phyloP scores from a whole-genome alignment of 345 rosid genomes.

The Gossypium anomalum region DNA sequence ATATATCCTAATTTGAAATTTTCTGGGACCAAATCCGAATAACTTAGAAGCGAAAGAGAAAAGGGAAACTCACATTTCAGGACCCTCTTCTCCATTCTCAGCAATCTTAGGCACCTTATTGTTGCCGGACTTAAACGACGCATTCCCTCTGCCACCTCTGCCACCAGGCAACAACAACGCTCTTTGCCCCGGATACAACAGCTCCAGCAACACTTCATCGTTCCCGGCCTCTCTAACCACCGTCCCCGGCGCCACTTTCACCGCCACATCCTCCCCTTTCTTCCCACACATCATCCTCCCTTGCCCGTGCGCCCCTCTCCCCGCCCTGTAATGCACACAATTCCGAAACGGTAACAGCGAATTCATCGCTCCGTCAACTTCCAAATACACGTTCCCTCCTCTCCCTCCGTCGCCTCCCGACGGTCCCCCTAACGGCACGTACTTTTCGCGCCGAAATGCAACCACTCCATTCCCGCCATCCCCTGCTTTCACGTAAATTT shows the following conservation, averaged over 20 bases:
- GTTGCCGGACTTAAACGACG: slow-evolving; percentile 72
- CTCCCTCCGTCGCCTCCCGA: slow-evolving; percentile 98
- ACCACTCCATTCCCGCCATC: slow-evolving; percentile 89
- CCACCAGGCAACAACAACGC: slow-evolving; percentile 87
- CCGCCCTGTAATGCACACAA: slow-evolving; percentile 77
- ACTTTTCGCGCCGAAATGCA: slow-evolving; percentile 86
- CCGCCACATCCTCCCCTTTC: slow-evolving; percentile 75
- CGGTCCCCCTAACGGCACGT: slow-evolving; percentile 84
- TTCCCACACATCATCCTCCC: slow-evolving; percentile 73
- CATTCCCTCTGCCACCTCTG: slow-evolving; percentile 95
- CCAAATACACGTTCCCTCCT: slow-evolving; percentile 79
- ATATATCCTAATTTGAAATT: background rate
- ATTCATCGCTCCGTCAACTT: slow-evolving; percentile 78
- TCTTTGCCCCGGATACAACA: slow-evolving; percentile 71
- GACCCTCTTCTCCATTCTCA: slow-evolving; percentile 93
- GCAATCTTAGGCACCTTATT: slow-evolving; percentile 89
- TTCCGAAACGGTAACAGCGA: slow-evolving; percentile 80
- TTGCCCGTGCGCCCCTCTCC: slow-evolving; percentile 73
- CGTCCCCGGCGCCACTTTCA: slow-evolving; percentile 86
- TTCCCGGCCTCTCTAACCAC: slow-evolving; percentile 66
- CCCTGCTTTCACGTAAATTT: slow-evolving; percentile 76
- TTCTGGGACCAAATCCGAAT: background rate
- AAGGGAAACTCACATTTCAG: slow-evolving; percentile 72
- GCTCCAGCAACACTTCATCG: slow-evolving; percentile 76
- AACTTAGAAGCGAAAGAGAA: background rate